Evolutionary conservation across 768 basidiomycete genomes (phyloP), one percentile per base, ranked within the genome.

Genomic region (Mycena vitilis): DNA sequence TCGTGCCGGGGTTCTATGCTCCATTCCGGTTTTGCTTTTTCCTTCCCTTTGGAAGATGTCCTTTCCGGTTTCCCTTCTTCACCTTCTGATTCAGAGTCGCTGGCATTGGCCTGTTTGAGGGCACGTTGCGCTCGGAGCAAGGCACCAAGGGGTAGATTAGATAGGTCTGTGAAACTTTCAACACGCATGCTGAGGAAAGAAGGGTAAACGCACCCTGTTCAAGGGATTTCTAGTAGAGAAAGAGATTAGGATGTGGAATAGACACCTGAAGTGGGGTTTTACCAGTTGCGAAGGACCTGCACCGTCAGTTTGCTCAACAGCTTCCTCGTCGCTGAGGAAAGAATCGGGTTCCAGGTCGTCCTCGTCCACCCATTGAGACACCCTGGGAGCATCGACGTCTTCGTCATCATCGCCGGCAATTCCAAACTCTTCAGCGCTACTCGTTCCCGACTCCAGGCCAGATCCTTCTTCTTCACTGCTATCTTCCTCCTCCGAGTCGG

Each of bases 41-140:
- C 81, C 68, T 78, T 83, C 53, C 64, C 76, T 71, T 77, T 80
- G 16, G 52, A 63, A 73, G 72, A 77, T 75, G 59, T 47, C 11
- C 23, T 60, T 66, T 74, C 67, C 2, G 69, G 63, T 15, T 65
- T 61, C 12, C 22, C 54, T 7, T 53, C 75, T 36, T 63, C 75
- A 36, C 73, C 76, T 16, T 80, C 82, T 7, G 80, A 79, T 10
- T 82, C 83, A 9, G 82, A 77, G 59, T 83, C 81, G 63, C 78
- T 79, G 78, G 67, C 77, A 75, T 81, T 71, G 38, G 79, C 81
- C 49, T 82, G 81, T 10, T 81, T 79, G 20, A 94, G 81, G 38
- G 86, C 79, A 45, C 81, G 81, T 69, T 89, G 91, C n/a, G 91
- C 91, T 71, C 82, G 88, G 23, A 89, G 84, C 23, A 93, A 80